Percentiles rank a stretch among this genome's conserved stretches.
Evolutionary conservation across 768 basidiomycete species (phyloP).

Genomic region (Nidula microcarpa): DNA sequence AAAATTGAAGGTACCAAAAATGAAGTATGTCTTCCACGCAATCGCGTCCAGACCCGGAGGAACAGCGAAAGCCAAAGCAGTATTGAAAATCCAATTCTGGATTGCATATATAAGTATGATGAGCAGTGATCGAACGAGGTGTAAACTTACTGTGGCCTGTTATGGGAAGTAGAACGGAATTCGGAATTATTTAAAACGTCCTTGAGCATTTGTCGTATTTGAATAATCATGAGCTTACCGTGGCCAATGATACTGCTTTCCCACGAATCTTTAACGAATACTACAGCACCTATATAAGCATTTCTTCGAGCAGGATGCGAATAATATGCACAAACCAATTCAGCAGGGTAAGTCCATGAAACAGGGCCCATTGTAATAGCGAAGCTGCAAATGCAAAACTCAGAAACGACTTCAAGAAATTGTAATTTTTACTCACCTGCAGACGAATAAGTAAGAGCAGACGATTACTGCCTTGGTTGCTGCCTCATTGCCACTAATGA

Average conservation of each 20-base stretch:
- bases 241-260: constrained; percentile 52
- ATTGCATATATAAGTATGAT: no score
- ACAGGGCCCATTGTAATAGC: constrained; percentile 77
- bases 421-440: constrained; percentile 26
- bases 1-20: constrained; percentile 77
- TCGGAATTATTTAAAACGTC: no score
- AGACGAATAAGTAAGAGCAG: constrained; percentile 75
- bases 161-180: not conserved
- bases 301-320: not conserved
- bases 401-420: not conserved
- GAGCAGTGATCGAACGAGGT: no score
- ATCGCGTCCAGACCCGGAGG: constrained; percentile 66
- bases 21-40: constrained; percentile 74
- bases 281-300: constrained; percentile 10
- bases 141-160: not conserved
- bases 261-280: constrained; percentile 64
- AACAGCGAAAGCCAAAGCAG: constrained; percentile 71
- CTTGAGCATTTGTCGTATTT: not conserved
- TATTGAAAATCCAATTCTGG: constrained; percentile 66
- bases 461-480: constrained; percentile 73
- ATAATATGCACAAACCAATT: constrained; percentile 33
- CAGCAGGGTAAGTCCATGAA: constrained; percentile 72
- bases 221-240: constrained; percentile 18
- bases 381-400: constrained; percentile 31
- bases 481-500: constrained; percentile 49